These are phyloP conservation scores for Erysiphe pulchra DNA, from an alignment of 2,329 filamentous ascomycete species.

Conservation along the genomic window DNA sequence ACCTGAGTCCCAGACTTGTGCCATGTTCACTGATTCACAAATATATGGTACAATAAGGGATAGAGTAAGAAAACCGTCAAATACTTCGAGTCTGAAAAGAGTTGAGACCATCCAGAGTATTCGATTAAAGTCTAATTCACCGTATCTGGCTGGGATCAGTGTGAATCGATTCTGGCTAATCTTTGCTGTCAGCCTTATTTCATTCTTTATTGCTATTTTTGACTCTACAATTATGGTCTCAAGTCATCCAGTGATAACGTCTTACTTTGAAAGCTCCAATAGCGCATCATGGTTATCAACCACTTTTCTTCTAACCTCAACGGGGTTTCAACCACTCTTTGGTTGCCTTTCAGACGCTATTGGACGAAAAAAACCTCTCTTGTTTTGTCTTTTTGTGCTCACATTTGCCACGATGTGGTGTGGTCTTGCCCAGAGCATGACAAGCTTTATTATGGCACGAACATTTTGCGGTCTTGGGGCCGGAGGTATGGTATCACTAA, in stretches of 20 bases:
- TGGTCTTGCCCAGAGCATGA: constrained; percentile 37
- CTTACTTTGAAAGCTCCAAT: constrained; percentile 53
- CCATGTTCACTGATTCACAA: constrained; percentile 11
- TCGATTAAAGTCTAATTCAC: constrained; percentile 6
- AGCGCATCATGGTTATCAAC: constrained; percentile 65
- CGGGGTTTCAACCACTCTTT: constrained; percentile 49
- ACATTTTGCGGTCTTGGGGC: constrained; percentile 49
- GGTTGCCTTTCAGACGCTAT: constrained; percentile 51
- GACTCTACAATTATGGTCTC: constrained; percentile 65
- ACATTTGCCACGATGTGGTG: constrained; percentile 41
- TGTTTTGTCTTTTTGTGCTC: constrained; percentile 37
- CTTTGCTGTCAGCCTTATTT: constrained; percentile 30
- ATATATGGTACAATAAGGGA: constrained; percentile 5
- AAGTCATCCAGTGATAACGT: constrained; percentile 57
- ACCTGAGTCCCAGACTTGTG: constrained; percentile 9
- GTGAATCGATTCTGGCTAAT: constrained; percentile 32
- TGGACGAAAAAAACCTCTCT: constrained; percentile 39
- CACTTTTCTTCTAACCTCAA: constrained; percentile 51
- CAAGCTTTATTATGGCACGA: constrained; percentile 43
- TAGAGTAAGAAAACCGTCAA: constrained; percentile 5
- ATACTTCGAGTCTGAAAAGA: constrained; percentile 4
- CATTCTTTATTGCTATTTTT: constrained; percentile 35
- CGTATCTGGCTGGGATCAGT: constrained; percentile 19
- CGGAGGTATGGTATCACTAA: constrained; percentile 43
- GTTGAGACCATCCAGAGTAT: constrained; percentile 2